Evolutionary conservation across 2,329 filamentous ascomycete species (phyloP).

Genomic region (Paracoccidioides brasiliensis): DNA sequence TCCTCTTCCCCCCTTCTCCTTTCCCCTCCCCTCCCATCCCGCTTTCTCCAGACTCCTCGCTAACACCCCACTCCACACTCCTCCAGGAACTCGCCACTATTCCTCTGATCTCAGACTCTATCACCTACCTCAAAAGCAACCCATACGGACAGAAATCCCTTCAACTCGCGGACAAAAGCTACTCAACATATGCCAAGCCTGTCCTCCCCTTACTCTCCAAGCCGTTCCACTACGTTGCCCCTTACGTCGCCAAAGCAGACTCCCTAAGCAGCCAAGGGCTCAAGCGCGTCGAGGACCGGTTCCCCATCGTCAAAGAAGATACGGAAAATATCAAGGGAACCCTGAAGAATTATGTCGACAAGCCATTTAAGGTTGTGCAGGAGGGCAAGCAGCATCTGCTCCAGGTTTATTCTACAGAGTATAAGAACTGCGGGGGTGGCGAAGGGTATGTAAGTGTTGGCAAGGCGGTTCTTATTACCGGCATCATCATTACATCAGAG

Average conservation of each 20-base stretch:
- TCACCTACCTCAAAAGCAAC: slow-evolving; percentile 66
- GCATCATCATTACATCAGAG: slow-evolving; percentile 53
- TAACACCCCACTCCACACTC: neutral
- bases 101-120: slow-evolving; percentile 65
- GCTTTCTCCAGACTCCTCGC: neutral
- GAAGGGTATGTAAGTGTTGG: slow-evolving; percentile 52
- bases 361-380: slow-evolving; percentile 50
- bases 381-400: slow-evolving; percentile 39
- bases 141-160: slow-evolving; percentile 74
- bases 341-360: slow-evolving; percentile 47
- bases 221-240: slow-evolving; percentile 69
- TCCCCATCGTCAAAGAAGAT: slow-evolving; percentile 64
- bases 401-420: slow-evolving; percentile 31
- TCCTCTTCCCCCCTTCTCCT: neutral
- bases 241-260: slow-evolving; percentile 76
- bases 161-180: slow-evolving; percentile 59
- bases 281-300: slow-evolving; percentile 52
- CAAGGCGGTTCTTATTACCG: slow-evolving; percentile 57
- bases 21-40: neutral
- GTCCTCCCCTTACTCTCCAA: slow-evolving; percentile 64
- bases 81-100: slow-evolving; percentile 68
- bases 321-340: slow-evolving; percentile 56
- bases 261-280: slow-evolving; percentile 58
- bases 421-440: slow-evolving; percentile 34
- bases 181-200: slow-evolving; percentile 64